Evolutionary conservation across 345 rosid species (phyloP).

Genomic region (Acer yangbiense): DNA sequence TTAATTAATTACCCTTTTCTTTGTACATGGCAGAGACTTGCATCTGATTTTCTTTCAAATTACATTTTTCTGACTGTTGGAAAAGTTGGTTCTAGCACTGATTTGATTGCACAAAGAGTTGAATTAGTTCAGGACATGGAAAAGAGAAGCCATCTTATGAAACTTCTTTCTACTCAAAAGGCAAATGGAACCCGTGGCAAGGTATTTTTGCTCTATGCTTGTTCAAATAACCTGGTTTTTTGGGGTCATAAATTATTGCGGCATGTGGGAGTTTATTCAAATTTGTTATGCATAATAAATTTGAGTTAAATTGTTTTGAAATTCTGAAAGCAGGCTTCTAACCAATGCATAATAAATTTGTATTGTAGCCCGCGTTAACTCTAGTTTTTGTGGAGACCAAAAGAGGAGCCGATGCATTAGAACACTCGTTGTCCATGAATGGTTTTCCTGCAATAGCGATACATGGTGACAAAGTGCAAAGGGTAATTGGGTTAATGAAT

Average conservation of each 20-base stretch:
- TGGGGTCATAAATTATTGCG: neutral
- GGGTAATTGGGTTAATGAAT: slow-evolving; percentile 19
- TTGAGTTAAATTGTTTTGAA: neutral
- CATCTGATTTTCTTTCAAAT: slow-evolving; percentile 53
- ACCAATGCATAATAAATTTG: neutral
- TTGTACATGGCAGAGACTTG: slow-evolving; percentile 49
- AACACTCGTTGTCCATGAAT: slow-evolving; percentile 36
- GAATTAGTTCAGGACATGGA: slow-evolving; percentile 51
- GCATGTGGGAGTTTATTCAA: neutral
- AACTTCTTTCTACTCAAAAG: slow-evolving; percentile 33
- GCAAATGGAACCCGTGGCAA: slow-evolving; percentile 26
- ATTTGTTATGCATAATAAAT: neutral
- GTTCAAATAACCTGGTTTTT: neutral
- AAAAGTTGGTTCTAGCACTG: slow-evolving; percentile 57
- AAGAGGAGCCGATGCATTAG: slow-evolving; percentile 58
- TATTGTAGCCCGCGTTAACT: slow-evolving; percentile 50
- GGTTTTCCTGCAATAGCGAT: slow-evolving; percentile 51
- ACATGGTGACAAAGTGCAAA: slow-evolving; percentile 60
- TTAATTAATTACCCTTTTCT: neutral
- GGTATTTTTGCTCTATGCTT: slow-evolving; percentile 19
- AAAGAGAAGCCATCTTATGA: slow-evolving; percentile 38
- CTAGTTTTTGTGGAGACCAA: slow-evolving; percentile 61
- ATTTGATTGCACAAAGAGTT: slow-evolving; percentile 47
- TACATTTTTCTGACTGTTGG: slow-evolving; percentile 54
- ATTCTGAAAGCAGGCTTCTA: neutral